These are phyloP conservation scores for Candida suzukii DNA, from an alignment of 805 yeast genomes.

Conservation along the genomic window DNA sequence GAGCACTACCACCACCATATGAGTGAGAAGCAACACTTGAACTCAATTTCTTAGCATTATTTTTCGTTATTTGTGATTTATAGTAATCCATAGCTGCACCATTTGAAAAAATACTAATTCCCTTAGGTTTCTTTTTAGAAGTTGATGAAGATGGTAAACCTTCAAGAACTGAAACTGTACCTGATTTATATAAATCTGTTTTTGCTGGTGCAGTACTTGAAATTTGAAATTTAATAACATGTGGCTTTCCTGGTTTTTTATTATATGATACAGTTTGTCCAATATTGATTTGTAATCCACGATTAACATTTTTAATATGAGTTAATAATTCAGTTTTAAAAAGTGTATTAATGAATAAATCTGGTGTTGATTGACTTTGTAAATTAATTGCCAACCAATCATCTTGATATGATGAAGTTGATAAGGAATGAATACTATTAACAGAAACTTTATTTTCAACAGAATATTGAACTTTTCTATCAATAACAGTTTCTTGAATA, in stretches of 20 bases:
- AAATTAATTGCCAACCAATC: constrained; percentile 81
- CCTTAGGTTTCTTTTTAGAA: constrained; percentile 73
- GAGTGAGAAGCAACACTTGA: constrained; percentile 12
- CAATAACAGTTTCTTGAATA: constrained; percentile 63
- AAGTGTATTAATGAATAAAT: constrained; percentile 68
- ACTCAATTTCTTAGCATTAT: constrained; percentile 7
- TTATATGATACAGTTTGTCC: constrained; percentile 73
- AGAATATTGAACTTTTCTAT: constrained; percentile 44
- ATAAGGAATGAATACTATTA: constrained; percentile 50
- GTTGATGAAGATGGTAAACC: constrained; percentile 71
- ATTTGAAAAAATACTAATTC: constrained; percentile 23
- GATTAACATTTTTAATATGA: constrained; percentile 56
- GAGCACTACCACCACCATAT: constrained; percentile 9
- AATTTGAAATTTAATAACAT: constrained; percentile 61
- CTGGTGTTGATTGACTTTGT: constrained; percentile 56
- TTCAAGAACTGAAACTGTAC: constrained; percentile 70
- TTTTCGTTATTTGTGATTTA: constrained; percentile 9
- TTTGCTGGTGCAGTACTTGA: constrained; percentile 61
- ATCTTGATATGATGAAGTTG: constrained; percentile 73
- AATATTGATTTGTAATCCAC: constrained; percentile 52
- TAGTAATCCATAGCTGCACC: constrained; percentile 20
- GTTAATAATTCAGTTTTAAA: constrained; percentile 89
- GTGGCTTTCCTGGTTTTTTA: constrained; percentile 82
- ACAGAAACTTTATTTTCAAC: constrained; percentile 62
- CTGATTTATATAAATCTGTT: constrained; percentile 80